Conservation (phyloP, 2,329 filamentous ascomycete species). For the Neophaeococcomyces mojaviensis region DNA sequence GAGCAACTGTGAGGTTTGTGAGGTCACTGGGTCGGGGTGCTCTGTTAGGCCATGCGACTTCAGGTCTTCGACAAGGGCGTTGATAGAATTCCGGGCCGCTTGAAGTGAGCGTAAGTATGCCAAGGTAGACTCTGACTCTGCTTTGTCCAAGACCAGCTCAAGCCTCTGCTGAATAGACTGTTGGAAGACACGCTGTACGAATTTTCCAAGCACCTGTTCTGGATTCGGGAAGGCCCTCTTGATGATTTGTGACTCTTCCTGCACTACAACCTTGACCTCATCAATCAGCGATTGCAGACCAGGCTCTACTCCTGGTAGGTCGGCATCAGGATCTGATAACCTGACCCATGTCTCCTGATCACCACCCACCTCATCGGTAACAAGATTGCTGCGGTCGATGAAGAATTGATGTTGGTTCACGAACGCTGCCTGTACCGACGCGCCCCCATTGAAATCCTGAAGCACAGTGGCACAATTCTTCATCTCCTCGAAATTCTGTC, state of each 20-base stretch:
- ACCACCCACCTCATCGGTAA: constrained; percentile 68
- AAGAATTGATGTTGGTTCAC: constrained; percentile 99
- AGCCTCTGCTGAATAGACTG: constrained; percentile 95
- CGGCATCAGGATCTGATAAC: constrained; percentile 86
- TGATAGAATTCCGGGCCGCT: constrained; percentile 82
- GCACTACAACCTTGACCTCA: constrained; percentile 90
- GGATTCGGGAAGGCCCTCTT: constrained; percentile 94
- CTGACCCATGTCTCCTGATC: constrained; percentile 72
- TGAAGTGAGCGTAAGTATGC: constrained; percentile 88
- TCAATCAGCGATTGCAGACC: constrained; percentile 87
- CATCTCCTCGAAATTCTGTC: constrained; percentile 97
- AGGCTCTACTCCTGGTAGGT: constrained; percentile 83
- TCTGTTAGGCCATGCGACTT: constrained; percentile 93
- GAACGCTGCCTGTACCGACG: constrained; percentile 90
- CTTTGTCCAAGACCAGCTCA: constrained; percentile 93
- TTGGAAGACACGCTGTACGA: constrained; percentile 92
- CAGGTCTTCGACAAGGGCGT: constrained; percentile 78
- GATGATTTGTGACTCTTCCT: constrained; percentile 95
- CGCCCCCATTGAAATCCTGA: constrained; percentile 90
- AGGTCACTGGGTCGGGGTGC: constrained; percentile 82
- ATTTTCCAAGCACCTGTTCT: constrained; percentile 85
- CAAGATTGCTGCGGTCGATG: constrained; percentile 87
- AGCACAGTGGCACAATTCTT: constrained; percentile 90
- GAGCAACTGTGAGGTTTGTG: constrained; percentile 66
- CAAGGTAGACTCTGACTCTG: constrained; percentile 80